Evolutionary conservation across 176 grass and related monocot species (phyloP), one percentile per base, ranked within the genome.

Genomic region (Eremochloa ophiuroides): DNA sequence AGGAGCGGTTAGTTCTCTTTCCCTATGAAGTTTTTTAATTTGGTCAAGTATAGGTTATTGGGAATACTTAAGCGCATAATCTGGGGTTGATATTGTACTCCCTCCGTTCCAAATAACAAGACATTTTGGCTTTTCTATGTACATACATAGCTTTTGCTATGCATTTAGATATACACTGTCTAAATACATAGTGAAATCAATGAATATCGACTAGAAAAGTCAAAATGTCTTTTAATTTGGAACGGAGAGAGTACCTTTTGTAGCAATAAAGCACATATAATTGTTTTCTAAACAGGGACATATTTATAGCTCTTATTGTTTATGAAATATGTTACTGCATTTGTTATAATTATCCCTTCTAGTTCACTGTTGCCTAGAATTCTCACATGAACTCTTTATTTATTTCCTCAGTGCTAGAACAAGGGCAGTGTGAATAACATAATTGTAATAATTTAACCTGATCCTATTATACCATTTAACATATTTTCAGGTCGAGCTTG

Each of bases 401-500:
- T 58, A 58, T 58, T 58, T 58, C 2, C 11, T 25, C 9, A 25
- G 53, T 56, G 9, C n/a, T 58, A 23, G 9, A 58, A 58, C n/a
- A 58, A 48, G 37, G 68, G 17, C 4, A 30, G 17, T 33, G 13
- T 41, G 31, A 64, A 76, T 29, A 5, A 34, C 44, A 27, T 20
- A 56, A 30, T 34, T 31, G 15, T 51, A 64, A 27, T 15, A 68
- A 80, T 61, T 62, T 70, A 53, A 33, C 20, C 25, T 81, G 33
- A 76, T 42, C 41, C 5, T 42, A 46, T 42, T 22, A 2, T 38
- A 68, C 2, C 42, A 35, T 84, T 84, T 39, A 26, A 88, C 23
- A 53, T 84, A 7, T 71, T 62, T 86, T 76, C 67, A 95, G 96
- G 88, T 95, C 83, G 96, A 99, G 6, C 96, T 99, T 90, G 96